Evolutionary conservation across 208 protist species (phyloP).

Genomic region (Trypanosoma lewisi): DNA sequence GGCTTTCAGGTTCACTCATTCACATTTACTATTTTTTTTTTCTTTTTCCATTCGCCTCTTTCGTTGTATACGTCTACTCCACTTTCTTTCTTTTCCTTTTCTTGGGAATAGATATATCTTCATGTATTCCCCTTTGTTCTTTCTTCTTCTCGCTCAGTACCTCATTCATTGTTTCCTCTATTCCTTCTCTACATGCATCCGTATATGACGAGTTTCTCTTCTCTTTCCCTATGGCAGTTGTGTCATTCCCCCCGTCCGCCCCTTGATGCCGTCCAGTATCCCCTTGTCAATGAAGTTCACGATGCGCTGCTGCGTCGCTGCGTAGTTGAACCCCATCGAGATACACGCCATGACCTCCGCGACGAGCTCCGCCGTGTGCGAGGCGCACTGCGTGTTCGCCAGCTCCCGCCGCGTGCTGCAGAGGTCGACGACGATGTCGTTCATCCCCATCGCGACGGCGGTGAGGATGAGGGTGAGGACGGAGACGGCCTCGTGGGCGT

Average conservation of each 20-base stretch:
- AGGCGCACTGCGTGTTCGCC: constrained; percentile 38
- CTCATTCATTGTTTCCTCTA: constrained; percentile 1
- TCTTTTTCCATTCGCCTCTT: neutral
- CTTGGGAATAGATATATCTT: constrained; percentile 13
- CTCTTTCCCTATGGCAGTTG: constrained; percentile 45
- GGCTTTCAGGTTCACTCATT: too few relatives aligned
- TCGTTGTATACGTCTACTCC: constrained; percentile 3
- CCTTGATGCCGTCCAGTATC: constrained; percentile 84
- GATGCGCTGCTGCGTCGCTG: constrained; percentile 82
- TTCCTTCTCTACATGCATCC: neutral
- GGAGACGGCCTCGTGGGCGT: constrained; percentile 62
- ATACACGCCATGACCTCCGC: constrained; percentile 64
- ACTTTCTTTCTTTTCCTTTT: constrained; percentile 3
- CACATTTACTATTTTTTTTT: neutral
- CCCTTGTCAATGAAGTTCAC: constrained; percentile 84
- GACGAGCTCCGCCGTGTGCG: constrained; percentile 61
- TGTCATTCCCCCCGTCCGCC: constrained; percentile 73
- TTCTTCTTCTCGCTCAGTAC: neutral
- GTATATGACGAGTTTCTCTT: too few relatives aligned
- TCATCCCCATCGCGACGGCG: constrained; percentile 77
- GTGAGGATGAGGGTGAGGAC: constrained; percentile 68
- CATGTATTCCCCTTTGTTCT: neutral
- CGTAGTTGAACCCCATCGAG: constrained; percentile 63
- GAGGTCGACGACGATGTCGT: constrained; percentile 67
- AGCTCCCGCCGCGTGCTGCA: constrained; percentile 44